Percentiles rank a stretch among this genome's conserved stretches.
Conservation (phyloP, 1,284 basidiomycete genomes). For the Trichosporon sp. region DNA sequence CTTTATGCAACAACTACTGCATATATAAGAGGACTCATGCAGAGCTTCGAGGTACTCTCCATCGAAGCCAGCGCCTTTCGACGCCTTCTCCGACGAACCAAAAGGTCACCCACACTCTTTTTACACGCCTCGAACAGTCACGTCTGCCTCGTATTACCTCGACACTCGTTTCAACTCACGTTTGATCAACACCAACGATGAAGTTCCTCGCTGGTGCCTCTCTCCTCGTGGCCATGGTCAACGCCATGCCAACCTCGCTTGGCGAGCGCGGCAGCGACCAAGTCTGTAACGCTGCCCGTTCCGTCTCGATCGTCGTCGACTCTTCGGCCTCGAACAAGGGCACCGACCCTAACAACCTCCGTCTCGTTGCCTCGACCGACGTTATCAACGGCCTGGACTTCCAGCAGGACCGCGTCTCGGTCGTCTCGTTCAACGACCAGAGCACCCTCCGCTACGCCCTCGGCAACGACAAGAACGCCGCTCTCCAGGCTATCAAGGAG, state of each 20-base stretch:
- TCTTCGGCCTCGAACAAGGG: constrained; percentile 19
- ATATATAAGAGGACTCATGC: neutral
- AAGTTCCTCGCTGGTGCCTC: constrained; percentile 24
- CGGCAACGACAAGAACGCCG: constrained; percentile 1
- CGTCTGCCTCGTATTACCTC: neutral
- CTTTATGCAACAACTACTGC: neutral
- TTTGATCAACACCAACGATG: constrained; percentile 14
- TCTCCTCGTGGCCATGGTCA: constrained; percentile 15
- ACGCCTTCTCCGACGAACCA: constrained; percentile 4
- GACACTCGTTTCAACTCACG: constrained; percentile 12
- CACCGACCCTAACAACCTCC: constrained; percentile 24
- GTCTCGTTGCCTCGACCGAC: constrained; percentile 20
- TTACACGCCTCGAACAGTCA: constrained; percentile 3
- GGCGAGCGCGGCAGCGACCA: neutral
- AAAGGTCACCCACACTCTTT: constrained; percentile 9
- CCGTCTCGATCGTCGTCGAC: constrained; percentile 24
- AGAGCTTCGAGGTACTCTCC: neutral
- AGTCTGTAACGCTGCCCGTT: constrained; percentile 14
- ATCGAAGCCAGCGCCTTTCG: constrained; percentile 9
- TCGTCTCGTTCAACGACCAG: constrained; percentile 22
- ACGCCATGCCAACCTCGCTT: constrained; percentile 8
- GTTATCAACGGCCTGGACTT: constrained; percentile 22
- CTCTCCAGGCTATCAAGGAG: neutral
- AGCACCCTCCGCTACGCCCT: constrained; percentile 14
- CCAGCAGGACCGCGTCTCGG: constrained; percentile 18